phyloP scores from a whole-genome alignment of 2,329 filamentous ascomycete species.

The Fusarium sp. region DNA sequence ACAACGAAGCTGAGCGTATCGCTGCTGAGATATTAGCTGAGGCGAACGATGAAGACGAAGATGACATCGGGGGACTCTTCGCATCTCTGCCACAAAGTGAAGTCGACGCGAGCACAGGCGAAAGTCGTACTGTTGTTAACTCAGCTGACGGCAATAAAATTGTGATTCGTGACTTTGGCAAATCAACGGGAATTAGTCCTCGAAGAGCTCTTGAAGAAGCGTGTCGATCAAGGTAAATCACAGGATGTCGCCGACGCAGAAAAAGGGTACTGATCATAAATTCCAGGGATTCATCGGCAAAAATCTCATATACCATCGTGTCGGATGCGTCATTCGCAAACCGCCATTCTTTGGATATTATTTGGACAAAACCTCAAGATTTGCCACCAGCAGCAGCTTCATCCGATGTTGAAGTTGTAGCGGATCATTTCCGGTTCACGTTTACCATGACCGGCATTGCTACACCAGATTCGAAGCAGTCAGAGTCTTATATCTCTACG shows the following conservation, averaged over 20 bases:
- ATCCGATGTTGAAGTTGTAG: slow-evolving; percentile 59
- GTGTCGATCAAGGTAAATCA: slow-evolving; percentile 78
- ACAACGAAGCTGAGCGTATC: slow-evolving; percentile 68
- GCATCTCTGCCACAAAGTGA: slow-evolving; percentile 71
- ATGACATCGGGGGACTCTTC: slow-evolving; percentile 65
- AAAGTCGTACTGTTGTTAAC: slow-evolving; percentile 67
- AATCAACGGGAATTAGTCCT: slow-evolving; percentile 81
- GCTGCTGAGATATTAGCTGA: slow-evolving; percentile 70
- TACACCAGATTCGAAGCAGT: slow-evolving; percentile 81
- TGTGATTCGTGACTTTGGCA: slow-evolving; percentile 84
- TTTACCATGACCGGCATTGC: slow-evolving; percentile 82
- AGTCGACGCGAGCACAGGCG: slow-evolving; percentile 68
- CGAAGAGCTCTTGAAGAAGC: slow-evolving; percentile 84
- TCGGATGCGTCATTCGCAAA: slow-evolving; percentile 81
- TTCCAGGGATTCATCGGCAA: slow-evolving; percentile 75
- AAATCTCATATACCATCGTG: slow-evolving; percentile 74
- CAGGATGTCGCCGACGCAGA: neutral
- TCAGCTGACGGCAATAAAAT: slow-evolving; percentile 66
- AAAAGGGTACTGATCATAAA: slow-evolving; percentile 11
- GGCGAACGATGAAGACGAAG: slow-evolving; percentile 61
- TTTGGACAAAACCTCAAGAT: slow-evolving; percentile 82
- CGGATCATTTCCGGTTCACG: slow-evolving; percentile 65
- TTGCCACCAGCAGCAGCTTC: slow-evolving; percentile 52
- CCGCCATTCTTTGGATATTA: slow-evolving; percentile 78
- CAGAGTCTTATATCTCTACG: slow-evolving; percentile 87